Percentiles rank a stretch among this genome's conserved stretches.
phyloP scores from a whole-genome alignment of 1,139 yeast species.

The Wickerhamomyces sp. region DNA sequence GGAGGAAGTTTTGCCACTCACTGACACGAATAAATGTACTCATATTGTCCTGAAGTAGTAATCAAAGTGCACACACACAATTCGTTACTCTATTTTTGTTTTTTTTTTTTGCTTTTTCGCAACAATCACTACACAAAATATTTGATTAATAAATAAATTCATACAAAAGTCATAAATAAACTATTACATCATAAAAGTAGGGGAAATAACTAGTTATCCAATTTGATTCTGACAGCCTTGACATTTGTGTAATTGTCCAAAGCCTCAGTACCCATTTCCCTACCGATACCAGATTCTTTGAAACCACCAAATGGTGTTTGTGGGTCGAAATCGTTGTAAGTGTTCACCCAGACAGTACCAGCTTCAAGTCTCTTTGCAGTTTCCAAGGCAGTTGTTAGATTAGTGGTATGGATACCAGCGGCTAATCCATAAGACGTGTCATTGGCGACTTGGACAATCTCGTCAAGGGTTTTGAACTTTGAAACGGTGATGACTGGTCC shows the following conservation, averaged over 20 bases:
- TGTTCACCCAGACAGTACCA: slow-evolving; percentile 49
- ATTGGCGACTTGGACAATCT: slow-evolving; percentile 49
- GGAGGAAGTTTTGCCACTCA: no score
- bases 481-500: slow-evolving; percentile 59
- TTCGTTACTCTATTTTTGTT: no score
- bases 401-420: slow-evolving; percentile 55
- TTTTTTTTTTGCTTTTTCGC: no score
- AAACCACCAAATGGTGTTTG: slow-evolving; percentile 48
- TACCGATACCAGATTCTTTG: slow-evolving; percentile 61
- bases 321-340: slow-evolving; percentile 60
- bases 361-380: slow-evolving; percentile 50
- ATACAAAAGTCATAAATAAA: no score
- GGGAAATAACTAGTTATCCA: slow-evolving; percentile 9
- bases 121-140: no score
- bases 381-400: slow-evolving; percentile 37
- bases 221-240: slow-evolving; percentile 50
- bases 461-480: slow-evolving; percentile 49
- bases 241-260: slow-evolving; percentile 55
- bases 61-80: no score
- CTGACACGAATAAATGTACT: no score
- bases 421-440: slow-evolving; percentile 58
- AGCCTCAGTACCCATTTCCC: slow-evolving; percentile 63
- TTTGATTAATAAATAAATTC: no score
- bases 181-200: no score
- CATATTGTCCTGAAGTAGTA: no score